phyloP scores from a whole-genome alignment of 1,139 yeast species.

The Debaryomyces singareniensis region DNA sequence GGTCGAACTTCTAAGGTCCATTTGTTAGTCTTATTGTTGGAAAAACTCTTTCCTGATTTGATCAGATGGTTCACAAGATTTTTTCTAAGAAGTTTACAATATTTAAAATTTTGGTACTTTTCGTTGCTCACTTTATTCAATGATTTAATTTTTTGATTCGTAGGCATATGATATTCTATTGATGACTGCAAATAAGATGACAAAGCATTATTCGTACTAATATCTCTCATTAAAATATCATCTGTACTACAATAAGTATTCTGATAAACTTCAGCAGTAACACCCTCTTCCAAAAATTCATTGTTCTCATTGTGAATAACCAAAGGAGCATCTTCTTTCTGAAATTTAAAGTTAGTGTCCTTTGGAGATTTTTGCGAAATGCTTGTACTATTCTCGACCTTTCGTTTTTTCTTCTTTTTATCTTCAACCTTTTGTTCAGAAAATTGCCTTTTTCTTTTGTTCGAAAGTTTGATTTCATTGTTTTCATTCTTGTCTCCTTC shows the following conservation, averaged over 20 bases:
- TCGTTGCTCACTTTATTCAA: slow-evolving; percentile 17
- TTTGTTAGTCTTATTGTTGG: slow-evolving; percentile 12
- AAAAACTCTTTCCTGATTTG: slow-evolving; percentile 12
- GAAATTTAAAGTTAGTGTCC: slow-evolving; percentile 4
- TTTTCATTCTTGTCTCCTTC: slow-evolving; percentile 16
- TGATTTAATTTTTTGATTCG: slow-evolving; percentile 1
- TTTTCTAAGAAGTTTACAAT: slow-evolving; percentile 27
- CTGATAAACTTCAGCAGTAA: slow-evolving; percentile 43
- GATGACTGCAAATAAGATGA: not conserved
- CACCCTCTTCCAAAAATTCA: slow-evolving; percentile 34
- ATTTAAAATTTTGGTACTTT: slow-evolving; percentile 25
- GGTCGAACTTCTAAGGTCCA: slow-evolving; percentile 34
- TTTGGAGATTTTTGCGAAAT: slow-evolving; percentile 1
- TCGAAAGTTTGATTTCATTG: slow-evolving; percentile 6
- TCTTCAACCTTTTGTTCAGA: slow-evolving; percentile 11
- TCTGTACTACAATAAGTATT: slow-evolving; percentile 43
- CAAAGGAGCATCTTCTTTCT: slow-evolving; percentile 2
- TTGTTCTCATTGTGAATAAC: slow-evolving; percentile 23
- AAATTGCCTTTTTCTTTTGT: slow-evolving; percentile 26
- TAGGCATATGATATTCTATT: not conserved
- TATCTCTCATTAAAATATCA: slow-evolving; percentile 15
- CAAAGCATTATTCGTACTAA: not conserved
- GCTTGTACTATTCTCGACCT: slow-evolving; percentile 1
- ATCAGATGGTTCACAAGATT: slow-evolving; percentile 18
- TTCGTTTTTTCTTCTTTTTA: slow-evolving; percentile 8